Base-by-base conservation (phyloP, 1,284 basidiomycete species). In the Apiotrichum akiyoshidainum region DNA sequence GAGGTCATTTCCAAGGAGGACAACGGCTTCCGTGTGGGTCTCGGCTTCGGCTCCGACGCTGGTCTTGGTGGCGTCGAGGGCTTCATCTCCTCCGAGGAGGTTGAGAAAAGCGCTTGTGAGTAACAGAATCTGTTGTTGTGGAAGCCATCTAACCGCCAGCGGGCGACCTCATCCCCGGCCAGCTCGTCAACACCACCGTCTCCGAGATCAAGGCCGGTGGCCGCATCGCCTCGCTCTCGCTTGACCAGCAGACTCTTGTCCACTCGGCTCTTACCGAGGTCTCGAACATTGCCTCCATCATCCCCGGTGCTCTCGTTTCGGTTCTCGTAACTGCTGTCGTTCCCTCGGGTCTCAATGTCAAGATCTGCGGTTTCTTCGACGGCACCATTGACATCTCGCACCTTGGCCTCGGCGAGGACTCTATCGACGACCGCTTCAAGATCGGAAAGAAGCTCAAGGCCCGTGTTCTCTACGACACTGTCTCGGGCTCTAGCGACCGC, bases 341-440 rank as follows among this genome's bases (percentile, higher is more conserved):
- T 41, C 82, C 87, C 17, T 82, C 81, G 21, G 96, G 97, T 26
- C 80, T 99, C 53, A 90, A 90, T 70, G 81, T 99, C 50, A 93
- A 95, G 78, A 82, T 98, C 21, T 84, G 94, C 35, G 95, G 94
- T 2, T 95, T 91, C 78, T 98, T 94, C 75, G 88, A 92, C 52
- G 95, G 92, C 34, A 95, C 92, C 0, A 84, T 93, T 52, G 93
- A 97, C 72, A 80, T 86, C 46, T 84, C 87, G 61, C 94, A 99
- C 77, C 79, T 98, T 21, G 75, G 69, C 10, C 53, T 75, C 10
- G 65, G 81, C 47, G 72, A 80, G 19, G 74, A 80, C 8, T 75
- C 78, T 55, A 67, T 79, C 21, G 81, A 83, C 44, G 82, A 83
- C 52, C 77, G 79, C 40, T 88, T 84, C 78, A 92, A 89, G 74